Evolutionary conservation across 2,329 filamentous ascomycete species (phyloP).

Genomic region (Venturia effusa): DNA sequence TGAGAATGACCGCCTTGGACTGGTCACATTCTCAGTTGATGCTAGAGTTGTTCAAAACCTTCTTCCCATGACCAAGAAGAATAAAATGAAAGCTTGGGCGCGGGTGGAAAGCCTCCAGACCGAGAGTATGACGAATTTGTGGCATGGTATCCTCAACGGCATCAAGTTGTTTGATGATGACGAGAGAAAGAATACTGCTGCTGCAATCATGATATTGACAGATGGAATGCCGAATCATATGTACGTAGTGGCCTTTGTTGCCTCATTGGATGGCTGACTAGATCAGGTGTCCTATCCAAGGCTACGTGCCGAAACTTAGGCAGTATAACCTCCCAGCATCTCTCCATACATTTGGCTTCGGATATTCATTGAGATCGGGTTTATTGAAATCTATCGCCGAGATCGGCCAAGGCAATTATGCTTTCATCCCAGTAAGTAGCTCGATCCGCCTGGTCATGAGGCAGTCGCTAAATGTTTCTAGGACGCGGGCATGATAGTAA

Average conservation of each 20-base stretch:
- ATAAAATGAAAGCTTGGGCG: constrained; percentile 33
- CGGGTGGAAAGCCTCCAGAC: constrained; percentile 35
- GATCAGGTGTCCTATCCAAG: constrained; percentile 32
- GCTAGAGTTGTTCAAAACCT: constrained; percentile 37
- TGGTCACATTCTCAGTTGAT: constrained; percentile 42
- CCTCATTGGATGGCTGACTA: not conserved
- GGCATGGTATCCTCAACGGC: constrained; percentile 43
- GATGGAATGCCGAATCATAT: constrained; percentile 46
- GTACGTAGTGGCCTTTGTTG: constrained; percentile 14
- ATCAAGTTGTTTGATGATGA: constrained; percentile 35
- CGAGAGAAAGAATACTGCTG: constrained; percentile 19
- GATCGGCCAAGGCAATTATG: constrained; percentile 45
- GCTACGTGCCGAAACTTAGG: constrained; percentile 44
- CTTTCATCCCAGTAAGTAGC: not conserved
- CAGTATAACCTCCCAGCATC: constrained; percentile 15
- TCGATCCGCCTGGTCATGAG: not conserved
- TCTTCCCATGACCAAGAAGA: constrained; percentile 34
- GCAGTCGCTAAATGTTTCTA: not conserved
- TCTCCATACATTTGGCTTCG: constrained; percentile 45
- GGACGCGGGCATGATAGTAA: constrained; percentile 11
- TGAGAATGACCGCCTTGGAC: constrained; percentile 44
- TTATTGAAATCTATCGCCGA: constrained; percentile 51
- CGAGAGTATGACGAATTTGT: constrained; percentile 41
- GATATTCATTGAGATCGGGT: constrained; percentile 38
- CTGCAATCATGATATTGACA: constrained; percentile 30